Evolutionary conservation across 108 stramenopile species (phyloP).

Genomic region (Tribonema minus): DNA sequence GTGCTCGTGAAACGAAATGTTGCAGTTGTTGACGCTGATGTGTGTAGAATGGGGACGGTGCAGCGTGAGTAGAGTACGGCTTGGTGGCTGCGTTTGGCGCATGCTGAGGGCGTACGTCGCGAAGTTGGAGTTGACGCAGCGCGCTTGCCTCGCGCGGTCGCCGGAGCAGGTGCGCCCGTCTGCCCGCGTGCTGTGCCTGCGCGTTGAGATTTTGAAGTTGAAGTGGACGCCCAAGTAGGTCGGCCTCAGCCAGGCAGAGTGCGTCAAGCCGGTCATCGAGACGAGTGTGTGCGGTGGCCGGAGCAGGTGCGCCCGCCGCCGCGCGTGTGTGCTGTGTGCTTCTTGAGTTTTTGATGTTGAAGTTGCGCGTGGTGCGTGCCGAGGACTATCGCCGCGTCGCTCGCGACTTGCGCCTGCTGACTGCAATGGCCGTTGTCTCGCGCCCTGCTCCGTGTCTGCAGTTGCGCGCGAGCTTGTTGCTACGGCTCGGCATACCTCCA

Average conservation of each 20-base stretch:
- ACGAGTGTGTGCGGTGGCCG: neutral
- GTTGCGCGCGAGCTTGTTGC: neutral
- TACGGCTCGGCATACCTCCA: neutral
- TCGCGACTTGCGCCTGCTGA: neutral
- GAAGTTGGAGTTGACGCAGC: too few relatives aligned
- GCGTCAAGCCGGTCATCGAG: too few relatives aligned
- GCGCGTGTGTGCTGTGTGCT: neutral
- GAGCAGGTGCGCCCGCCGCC: neutral
- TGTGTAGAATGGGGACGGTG: too few relatives aligned
- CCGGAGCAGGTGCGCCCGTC: slow-evolving; percentile 43
- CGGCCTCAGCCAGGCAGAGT: too few relatives aligned
- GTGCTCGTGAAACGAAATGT: too few relatives aligned
- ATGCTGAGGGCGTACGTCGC: neutral
- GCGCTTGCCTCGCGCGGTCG: slow-evolving; percentile 37
- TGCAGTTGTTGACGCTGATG: too few relatives aligned
- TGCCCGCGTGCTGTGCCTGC: too few relatives aligned
- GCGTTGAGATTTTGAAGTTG: too few relatives aligned
- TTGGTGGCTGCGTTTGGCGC: neutral
- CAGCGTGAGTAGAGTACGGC: too few relatives aligned
- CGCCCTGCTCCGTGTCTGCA: neutral
- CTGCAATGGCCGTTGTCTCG: too few relatives aligned
- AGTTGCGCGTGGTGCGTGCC: too few relatives aligned
- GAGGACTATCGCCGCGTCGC: neutral
- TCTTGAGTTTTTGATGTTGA: too few relatives aligned
- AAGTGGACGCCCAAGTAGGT: neutral